Conservation (phyloP, 2,329 filamentous ascomycete species). For the Mycosphaerella sp. region DNA sequence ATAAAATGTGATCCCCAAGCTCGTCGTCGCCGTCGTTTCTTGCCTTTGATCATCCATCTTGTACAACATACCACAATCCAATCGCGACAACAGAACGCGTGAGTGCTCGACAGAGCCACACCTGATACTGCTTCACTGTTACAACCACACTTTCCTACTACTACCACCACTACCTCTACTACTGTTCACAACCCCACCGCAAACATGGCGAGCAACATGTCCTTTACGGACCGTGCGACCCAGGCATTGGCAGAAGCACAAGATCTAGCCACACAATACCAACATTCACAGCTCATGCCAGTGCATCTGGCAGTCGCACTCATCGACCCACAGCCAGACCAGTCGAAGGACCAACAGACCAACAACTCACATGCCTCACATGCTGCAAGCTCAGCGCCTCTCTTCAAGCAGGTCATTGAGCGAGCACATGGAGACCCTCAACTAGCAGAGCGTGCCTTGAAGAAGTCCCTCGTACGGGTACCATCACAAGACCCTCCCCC, state of each 20-base stretch:
- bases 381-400: constrained; percentile 57
- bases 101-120: constrained; percentile 11
- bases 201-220: constrained; percentile 69
- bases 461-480: constrained; percentile 83
- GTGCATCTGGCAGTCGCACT: constrained; percentile 82
- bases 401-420: constrained; percentile 93
- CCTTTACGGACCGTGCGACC: constrained; percentile 90
- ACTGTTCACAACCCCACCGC: constrained; percentile 11
- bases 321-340: constrained; percentile 66
- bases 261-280: constrained; percentile 79
- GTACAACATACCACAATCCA: neutral
- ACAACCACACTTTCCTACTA: constrained; percentile 3
- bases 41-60: neutral
- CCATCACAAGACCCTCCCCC: constrained; percentile 94
- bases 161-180: constrained; percentile 1
- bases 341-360: constrained; percentile 71
- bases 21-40: constrained; percentile 5
- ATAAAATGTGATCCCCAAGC: neutral
- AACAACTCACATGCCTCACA: constrained; percentile 58
- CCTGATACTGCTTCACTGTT: constrained; percentile 8
- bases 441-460: constrained; percentile 77
- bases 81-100: constrained; percentile 6
- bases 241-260: constrained; percentile 87
- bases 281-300: constrained; percentile 83
- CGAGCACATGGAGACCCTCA: constrained; percentile 89